Conservation (phyloP, 2,329 filamentous ascomycete species). For the Verticillium alfalfae region DNA sequence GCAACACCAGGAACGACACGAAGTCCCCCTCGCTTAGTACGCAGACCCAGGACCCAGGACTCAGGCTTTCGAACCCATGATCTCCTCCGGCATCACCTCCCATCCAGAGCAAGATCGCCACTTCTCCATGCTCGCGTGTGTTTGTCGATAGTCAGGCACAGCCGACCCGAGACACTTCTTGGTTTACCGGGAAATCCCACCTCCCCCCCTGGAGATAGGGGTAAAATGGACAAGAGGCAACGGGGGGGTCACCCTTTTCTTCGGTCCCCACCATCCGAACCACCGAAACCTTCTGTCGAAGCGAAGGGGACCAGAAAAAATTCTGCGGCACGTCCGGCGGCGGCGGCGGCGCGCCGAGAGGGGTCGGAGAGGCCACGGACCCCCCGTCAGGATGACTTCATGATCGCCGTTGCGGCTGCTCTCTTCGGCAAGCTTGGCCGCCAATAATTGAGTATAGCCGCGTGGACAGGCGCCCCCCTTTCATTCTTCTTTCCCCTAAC, state of each 20-base stretch:
- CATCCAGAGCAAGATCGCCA: background rate
- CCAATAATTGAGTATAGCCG: background rate
- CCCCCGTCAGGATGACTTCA: background rate
- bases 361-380: background rate
- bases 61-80: background rate
- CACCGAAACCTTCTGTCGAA: background rate
- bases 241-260: background rate
- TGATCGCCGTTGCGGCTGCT: background rate
- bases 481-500: too few species aligned
- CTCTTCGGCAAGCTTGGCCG: background rate
- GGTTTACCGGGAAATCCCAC: background rate
- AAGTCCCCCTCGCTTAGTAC: background rate
- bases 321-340: background rate
- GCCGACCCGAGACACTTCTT: background rate
- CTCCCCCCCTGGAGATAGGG: background rate
- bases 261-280: background rate
- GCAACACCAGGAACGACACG: background rate
- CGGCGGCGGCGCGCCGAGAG: background rate
- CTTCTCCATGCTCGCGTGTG: background rate
- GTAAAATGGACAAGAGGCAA: too few species aligned
- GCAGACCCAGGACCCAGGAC: background rate
- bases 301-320: background rate
- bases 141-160: background rate
- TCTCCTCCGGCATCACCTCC: background rate
- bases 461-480: background rate